Evolutionary conservation across 129 eudicot species (phyloP).

Genomic region (Flaveria ramosissima): DNA sequence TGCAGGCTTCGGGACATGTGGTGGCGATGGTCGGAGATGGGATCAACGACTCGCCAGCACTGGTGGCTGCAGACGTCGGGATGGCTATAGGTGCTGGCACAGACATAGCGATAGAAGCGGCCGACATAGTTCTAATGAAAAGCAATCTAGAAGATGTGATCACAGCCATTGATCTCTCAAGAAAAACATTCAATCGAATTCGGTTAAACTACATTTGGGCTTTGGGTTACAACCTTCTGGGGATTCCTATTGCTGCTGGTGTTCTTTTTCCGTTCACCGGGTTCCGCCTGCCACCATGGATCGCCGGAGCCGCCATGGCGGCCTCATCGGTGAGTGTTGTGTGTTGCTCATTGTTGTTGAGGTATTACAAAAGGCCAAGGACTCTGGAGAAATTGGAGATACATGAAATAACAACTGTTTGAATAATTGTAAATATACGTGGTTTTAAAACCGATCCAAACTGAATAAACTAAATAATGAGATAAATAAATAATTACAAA

Average conservation of each 20-base stretch:
- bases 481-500: no score
- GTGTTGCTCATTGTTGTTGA: constrained; percentile 85
- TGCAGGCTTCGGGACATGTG: constrained; percentile 59
- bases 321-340: constrained; percentile 96
- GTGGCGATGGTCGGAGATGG: constrained; percentile 98
- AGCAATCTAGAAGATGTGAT: constrained; percentile 88
- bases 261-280: constrained; percentile 67
- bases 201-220: constrained; percentile 91
- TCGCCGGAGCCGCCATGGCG: constrained; percentile 98
- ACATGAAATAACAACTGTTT: constrained; percentile 49
- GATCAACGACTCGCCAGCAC: constrained; percentile 90
- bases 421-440: constrained; percentile 36
- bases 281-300: constrained; percentile 97
- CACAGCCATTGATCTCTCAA: constrained; percentile 85
- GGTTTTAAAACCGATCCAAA: background rate
- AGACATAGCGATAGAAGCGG: constrained; percentile 89
- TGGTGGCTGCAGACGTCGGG: constrained; percentile 89
- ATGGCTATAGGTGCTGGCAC: constrained; percentile 94
- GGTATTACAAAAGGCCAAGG: constrained; percentile 76
- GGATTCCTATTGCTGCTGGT: constrained; percentile 96
- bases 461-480: no score
- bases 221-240: constrained; percentile 72
- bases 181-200: constrained; percentile 71
- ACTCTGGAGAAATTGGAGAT: constrained; percentile 58
- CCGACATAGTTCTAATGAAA: constrained; percentile 83